These are phyloP conservation scores for Aureobasidium sp. DNA, from an alignment of 2,329 filamentous ascomycete species.

Conservation along the genomic window DNA sequence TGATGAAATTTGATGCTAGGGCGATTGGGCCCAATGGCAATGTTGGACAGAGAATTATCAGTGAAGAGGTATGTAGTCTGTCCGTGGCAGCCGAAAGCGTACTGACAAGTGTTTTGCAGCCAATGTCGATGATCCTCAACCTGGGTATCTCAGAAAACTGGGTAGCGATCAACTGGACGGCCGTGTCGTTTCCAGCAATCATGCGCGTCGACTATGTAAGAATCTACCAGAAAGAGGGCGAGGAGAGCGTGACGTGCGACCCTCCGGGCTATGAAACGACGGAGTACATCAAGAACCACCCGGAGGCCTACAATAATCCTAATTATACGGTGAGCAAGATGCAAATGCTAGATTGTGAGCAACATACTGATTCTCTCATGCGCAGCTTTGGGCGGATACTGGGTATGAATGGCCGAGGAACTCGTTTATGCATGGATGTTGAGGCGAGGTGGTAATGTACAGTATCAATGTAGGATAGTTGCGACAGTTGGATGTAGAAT, in stretches of 20 bases:
- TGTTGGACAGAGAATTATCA: slow-evolving; percentile 39
- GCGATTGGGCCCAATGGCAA: slow-evolving; percentile 48
- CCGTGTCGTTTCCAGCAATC: slow-evolving; percentile 40
- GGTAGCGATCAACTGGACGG: slow-evolving; percentile 32
- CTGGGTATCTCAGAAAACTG: slow-evolving; percentile 40
- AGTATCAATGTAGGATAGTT: background rate
- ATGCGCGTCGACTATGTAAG: slow-evolving; percentile 49
- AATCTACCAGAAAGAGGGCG: slow-evolving; percentile 44
- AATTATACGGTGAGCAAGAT: slow-evolving; percentile 40
- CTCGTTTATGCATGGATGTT: slow-evolving; percentile 34
- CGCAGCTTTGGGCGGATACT: slow-evolving; percentile 15
- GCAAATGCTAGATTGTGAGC: background rate
- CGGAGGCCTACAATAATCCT: slow-evolving; percentile 39
- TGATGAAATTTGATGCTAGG: slow-evolving; percentile 44
- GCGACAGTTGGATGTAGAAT: background rate
- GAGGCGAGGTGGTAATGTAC: background rate
- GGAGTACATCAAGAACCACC: slow-evolving; percentile 41
- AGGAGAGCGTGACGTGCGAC: slow-evolving; percentile 45
- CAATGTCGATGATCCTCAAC: slow-evolving; percentile 47
- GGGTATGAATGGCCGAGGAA: slow-evolving; percentile 36
- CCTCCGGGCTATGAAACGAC: slow-evolving; percentile 46
- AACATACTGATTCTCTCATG: background rate
- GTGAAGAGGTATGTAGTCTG: slow-evolving; percentile 31
- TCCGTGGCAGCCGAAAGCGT: background rate
- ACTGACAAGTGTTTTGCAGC: slow-evolving; percentile 17